A percentile compares a stretch with the other conserved stretches of the same genome.
phyloP scores from a whole-genome alignment of 2,329 filamentous ascomycete genomes.

The Colletotrichum tropicicola region DNA sequence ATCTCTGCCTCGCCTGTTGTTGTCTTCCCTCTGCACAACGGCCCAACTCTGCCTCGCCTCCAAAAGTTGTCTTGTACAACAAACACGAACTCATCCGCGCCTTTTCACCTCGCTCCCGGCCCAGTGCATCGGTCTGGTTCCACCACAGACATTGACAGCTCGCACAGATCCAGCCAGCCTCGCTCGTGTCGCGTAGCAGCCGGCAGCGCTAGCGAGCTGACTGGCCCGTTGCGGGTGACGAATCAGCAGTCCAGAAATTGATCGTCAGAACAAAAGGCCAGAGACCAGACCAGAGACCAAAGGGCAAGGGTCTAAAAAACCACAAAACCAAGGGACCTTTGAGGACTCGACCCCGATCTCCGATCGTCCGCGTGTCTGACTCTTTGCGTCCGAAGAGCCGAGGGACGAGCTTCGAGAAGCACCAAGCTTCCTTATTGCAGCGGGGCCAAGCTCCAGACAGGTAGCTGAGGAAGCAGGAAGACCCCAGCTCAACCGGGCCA shows the following conservation, averaged over 20 bases:
- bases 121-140: background rate
- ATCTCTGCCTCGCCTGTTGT: background rate
- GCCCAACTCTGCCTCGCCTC: background rate
- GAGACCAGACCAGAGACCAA: background rate
- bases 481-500: conserved; percentile 14
- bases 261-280: too few species aligned
- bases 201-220: background rate
- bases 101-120: background rate
- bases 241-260: background rate
- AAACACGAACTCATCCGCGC: background rate
- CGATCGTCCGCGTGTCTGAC: background rate
- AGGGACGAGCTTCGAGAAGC: conserved; percentile 18
- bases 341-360: background rate
- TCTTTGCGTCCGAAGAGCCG: conserved; percentile 1
- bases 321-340: background rate
- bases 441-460: conserved; percentile 18
- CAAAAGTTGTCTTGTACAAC: background rate
- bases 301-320: background rate
- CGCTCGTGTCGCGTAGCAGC: conserved; percentile 1
- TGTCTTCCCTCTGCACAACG: background rate
- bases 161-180: conserved; percentile 9
- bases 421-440: conserved; percentile 1
- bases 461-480: conserved; percentile 5
- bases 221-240: background rate
- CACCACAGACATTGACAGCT: conserved; percentile 19